Percentiles rank a stretch among this genome's conserved stretches.
phyloP scores from a whole-genome alignment of 768 basidiomycete genomes.

The Tylopilus intermedius region DNA sequence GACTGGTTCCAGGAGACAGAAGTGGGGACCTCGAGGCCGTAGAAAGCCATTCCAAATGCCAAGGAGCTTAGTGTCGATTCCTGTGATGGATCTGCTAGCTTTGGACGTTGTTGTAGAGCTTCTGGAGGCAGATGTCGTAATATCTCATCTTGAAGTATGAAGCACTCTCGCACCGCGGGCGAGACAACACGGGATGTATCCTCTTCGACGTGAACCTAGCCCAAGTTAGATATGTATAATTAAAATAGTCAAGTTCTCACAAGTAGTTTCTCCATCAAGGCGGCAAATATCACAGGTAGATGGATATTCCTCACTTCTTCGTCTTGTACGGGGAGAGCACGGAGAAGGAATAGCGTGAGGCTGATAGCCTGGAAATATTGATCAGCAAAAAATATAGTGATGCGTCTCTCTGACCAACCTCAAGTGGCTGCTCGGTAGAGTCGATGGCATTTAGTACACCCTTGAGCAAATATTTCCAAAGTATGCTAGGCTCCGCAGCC shows the following conservation, averaged over 20 bases:
- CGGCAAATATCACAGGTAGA: conserved; percentile 72
- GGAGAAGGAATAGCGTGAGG: conserved; percentile 69
- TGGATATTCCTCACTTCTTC: conserved; percentile 82
- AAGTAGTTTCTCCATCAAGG: conserved; percentile 57
- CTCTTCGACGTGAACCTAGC: conserved; percentile 36
- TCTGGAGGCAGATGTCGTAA: conserved; percentile 46
- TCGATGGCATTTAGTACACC: conserved; percentile 52
- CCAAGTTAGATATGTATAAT: conserved; percentile 1
- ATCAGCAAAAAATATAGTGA: conserved; percentile 3
- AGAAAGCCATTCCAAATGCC: conserved; percentile 58
- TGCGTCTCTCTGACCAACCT: conserved; percentile 38
- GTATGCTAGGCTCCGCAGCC: conserved; percentile 80
- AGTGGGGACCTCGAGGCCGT: conserved; percentile 39
- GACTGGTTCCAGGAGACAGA: conserved; percentile 22
- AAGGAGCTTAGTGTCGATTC: conserved; percentile 38
- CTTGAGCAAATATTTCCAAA: conserved; percentile 76
- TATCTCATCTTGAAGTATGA: conserved; percentile 52
- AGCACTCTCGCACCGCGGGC: conserved; percentile 35
- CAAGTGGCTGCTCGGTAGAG: conserved; percentile 37
- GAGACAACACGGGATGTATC: conserved; percentile 34
- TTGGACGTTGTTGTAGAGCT: conserved; percentile 48
- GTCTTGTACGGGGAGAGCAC: conserved; percentile 71
- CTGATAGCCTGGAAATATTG: conserved; percentile 48
- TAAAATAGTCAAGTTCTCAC: conserved; percentile 37
- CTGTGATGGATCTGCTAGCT: conserved; percentile 36